A percentile compares a stretch with the other conserved stretches of the same genome.
Conservation (phyloP, 768 basidiomycete genomes). For the Sarcodon aspratus region DNA sequence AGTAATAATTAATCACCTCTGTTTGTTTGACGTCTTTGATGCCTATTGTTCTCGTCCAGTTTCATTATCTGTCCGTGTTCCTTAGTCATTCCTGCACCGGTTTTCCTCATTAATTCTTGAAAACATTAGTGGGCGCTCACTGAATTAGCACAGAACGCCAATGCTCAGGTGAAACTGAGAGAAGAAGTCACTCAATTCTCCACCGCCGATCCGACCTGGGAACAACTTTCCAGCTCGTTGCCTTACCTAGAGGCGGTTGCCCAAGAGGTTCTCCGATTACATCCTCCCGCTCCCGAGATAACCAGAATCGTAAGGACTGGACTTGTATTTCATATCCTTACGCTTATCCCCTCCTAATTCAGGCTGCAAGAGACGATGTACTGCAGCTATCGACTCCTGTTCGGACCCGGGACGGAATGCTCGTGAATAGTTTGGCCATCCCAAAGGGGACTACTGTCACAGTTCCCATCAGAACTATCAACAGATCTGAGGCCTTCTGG, state of each 20-base stretch:
- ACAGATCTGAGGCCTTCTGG: slow-evolving; percentile 28
- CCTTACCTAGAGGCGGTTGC: slow-evolving; percentile 46
- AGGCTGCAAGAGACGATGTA: no score
- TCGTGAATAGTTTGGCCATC: no score
- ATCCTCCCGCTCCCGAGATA: slow-evolving; percentile 26
- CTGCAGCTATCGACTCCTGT: no score
- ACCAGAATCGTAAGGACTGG: slow-evolving; percentile 24
- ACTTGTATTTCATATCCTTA: no score
- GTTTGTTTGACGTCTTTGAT: slow-evolving; percentile 16
- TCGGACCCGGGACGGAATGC: no score
- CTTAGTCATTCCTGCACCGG: no score
- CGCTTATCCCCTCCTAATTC: no score
- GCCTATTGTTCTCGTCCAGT: not conserved
- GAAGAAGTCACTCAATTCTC: slow-evolving; percentile 34
- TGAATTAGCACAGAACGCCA: slow-evolving; percentile 34
- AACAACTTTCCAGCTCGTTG: slow-evolving; percentile 31
- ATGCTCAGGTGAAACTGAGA: slow-evolving; percentile 36
- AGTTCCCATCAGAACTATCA: no score
- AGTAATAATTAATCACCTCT: not conserved
- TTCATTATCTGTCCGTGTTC: not conserved
- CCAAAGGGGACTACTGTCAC: no score
- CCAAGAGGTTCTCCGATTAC: slow-evolving; percentile 32
- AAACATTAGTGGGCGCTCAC: slow-evolving; percentile 54
- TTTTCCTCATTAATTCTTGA: not conserved
- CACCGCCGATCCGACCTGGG: slow-evolving; percentile 37